Base-by-base conservation (phyloP, 2,329 filamentous ascomycete species). In the Plectosphaerella plurivora region DNA sequence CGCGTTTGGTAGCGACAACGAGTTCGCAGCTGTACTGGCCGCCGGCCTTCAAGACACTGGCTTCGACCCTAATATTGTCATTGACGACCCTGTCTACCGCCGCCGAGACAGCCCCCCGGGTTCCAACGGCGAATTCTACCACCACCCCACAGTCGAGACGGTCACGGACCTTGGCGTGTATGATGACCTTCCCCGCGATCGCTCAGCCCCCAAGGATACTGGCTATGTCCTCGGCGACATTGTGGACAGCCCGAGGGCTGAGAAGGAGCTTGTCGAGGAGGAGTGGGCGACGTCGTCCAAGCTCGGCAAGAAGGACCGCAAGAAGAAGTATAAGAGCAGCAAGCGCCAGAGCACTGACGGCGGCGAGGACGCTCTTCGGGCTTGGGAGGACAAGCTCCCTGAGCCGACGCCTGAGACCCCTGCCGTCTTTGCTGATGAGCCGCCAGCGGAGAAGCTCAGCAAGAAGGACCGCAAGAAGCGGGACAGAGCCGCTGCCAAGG, bases 1-100 rank as follows among this genome's bases (percentile, higher is more conserved):
- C 18, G 71, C 78, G 10, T 91, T 88, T 61, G 80, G 73, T 2
- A 79, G 86, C 52, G 87, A 90, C 59, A 69, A 87, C 9, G 83
- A 84, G 49, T 90, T 91, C 58, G 82, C 84, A 8, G 87, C 87
- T 25, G 83, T 81, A 3, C 69, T 90, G 46, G 86, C 86, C 53
- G 88, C 86, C 47, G 86, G 84, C 2, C 73, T 89, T 47, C 72
- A 85, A 62, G 79, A 83, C n/a, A 81, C 83, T 45, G 87, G 87
- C 0, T 90, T 91, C 57, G 79, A 89, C 60, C 82, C 85, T 5
- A 79, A 87, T 41, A 82, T 90, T 53, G 83, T 90, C 45, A 85
- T 87, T 36, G 74, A 88, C 45, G 78, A 90, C 59, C 80, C 82
- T 0, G 72, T 67, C 1, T 90, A 84, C 61, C 81, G 81, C 57